phyloP scores from a whole-genome alignment of 805 yeast genomes.

The Starmerella potacharoeniae region DNA sequence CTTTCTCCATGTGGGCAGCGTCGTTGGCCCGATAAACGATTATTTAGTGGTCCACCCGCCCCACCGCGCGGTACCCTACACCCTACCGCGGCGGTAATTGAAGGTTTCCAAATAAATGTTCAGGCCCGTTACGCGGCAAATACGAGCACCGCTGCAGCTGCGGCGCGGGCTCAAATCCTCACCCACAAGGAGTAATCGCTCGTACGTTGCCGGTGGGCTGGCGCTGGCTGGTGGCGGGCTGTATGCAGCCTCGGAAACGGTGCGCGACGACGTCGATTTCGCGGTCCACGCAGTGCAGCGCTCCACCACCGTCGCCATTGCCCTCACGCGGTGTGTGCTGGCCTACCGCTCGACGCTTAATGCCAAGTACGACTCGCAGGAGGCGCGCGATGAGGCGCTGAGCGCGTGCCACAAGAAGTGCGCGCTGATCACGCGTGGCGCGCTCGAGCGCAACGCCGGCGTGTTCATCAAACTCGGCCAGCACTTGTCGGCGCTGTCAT shows the following conservation, averaged over 20 bases:
- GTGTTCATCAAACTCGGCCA: slow-evolving; percentile 90
- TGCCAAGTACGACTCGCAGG: slow-evolving; percentile 34
- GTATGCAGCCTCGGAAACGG: slow-evolving; percentile 21
- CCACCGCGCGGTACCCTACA: background rate
- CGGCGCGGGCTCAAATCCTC: background rate
- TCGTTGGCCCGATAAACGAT: background rate
- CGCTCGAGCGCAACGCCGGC: slow-evolving; percentile 81
- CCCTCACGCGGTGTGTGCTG: slow-evolving; percentile 47
- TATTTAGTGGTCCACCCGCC: background rate
- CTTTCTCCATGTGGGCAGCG: too few relatives aligned
- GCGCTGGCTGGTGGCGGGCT: slow-evolving; percentile 5
- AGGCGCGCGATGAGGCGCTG: slow-evolving; percentile 43
- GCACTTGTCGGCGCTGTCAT: slow-evolving; percentile 84
- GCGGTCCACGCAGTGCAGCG: slow-evolving; percentile 24
- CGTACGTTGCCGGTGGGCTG: background rate
- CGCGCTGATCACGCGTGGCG: slow-evolving; percentile 65
- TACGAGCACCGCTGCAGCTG: background rate
- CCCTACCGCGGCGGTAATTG: background rate
- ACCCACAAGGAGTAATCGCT: background rate
- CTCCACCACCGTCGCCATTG: slow-evolving; percentile 24
- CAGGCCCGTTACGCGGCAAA: background rate
- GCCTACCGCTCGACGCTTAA: slow-evolving; percentile 52
- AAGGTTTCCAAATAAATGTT: background rate
- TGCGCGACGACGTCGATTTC: slow-evolving; percentile 21
- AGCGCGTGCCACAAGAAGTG: slow-evolving; percentile 59